Evolutionary conservation across 2,329 filamentous ascomycete genomes (phyloP).

Genomic region (Stachybotrys chlorohalonatus): DNA sequence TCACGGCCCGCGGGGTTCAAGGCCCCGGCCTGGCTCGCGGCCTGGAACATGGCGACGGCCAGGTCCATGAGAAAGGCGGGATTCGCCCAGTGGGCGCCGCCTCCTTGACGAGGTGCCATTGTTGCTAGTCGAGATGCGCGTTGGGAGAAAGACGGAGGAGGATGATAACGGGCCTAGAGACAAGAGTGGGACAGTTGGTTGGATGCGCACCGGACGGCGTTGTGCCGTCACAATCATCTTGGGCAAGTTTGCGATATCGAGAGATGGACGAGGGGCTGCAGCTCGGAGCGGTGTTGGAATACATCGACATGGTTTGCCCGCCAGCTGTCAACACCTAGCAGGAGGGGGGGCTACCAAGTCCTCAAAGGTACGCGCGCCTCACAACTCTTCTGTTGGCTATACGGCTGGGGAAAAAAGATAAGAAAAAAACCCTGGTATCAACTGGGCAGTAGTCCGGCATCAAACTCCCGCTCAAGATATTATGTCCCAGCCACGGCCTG

Average conservation of each 20-base stretch:
- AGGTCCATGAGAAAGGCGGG: conserved; percentile 23
- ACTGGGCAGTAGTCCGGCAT: neutral
- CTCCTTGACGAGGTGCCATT: neutral
- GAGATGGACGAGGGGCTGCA: no score
- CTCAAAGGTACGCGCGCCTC: neutral
- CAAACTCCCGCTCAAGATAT: neutral
- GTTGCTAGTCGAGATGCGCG: neutral
- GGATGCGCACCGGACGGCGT: no score
- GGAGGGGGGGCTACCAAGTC: neutral
- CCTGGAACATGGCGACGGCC: conserved; percentile 20
- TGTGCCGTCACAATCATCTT: no score
- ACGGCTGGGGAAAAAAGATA: no score
- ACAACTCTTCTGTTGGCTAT: no score
- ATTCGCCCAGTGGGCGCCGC: conserved; percentile 20
- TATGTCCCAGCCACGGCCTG: neutral
- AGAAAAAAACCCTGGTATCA: no score
- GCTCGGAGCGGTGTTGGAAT: neutral
- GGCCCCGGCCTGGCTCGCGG: conserved; percentile 12
- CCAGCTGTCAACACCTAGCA: neutral
- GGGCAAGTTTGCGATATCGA: no score
- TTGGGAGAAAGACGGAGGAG: neutral
- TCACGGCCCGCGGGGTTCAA: conserved; percentile 19
- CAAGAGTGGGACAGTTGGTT: no score
- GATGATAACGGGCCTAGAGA: no score
- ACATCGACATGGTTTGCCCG: neutral